Evolutionary conservation across 495 filamentous ascomycete genomes (phyloP).

Genomic region (Sabuloglossum arenarium): DNA sequence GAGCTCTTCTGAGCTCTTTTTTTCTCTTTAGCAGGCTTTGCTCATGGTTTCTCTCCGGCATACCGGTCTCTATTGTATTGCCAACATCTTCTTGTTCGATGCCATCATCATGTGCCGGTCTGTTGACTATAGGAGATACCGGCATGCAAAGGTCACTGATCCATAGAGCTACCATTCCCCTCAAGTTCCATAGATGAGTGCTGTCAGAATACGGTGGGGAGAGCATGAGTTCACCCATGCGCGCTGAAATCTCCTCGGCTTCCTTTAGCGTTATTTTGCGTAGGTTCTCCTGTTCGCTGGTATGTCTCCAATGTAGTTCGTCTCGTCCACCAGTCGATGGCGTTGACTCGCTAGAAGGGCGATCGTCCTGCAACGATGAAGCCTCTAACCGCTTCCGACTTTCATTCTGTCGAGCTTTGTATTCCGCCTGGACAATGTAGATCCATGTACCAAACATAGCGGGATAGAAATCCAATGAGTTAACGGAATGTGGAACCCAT

Average conservation of each 20-base stretch:
- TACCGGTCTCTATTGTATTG: background rate
- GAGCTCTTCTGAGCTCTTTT: background rate
- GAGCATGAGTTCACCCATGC: constrained; percentile 42
- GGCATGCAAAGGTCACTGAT: constrained; percentile 32
- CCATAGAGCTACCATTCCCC: constrained; percentile 49
- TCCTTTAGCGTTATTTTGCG: background rate
- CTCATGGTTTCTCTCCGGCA: background rate
- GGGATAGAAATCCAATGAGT: constrained; percentile 37
- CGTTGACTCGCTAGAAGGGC: background rate
- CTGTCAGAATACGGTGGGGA: constrained; percentile 42
- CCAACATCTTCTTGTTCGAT: background rate
- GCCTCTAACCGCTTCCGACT: constrained; percentile 3
- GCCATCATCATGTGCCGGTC: background rate
- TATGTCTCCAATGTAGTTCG: background rate
- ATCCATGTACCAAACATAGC: constrained; percentile 50
- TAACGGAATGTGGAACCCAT: constrained; percentile 20
- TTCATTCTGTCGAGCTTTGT: constrained; percentile 12
- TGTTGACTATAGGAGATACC: background rate
- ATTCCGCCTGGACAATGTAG: constrained; percentile 32
- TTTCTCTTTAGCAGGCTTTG: background rate
- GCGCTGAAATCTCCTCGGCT: constrained; percentile 33
- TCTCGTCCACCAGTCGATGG: background rate
- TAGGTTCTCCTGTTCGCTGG: background rate
- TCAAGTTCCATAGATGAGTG: constrained; percentile 32
- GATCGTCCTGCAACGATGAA: background rate